Evolutionary conservation across 768 basidiomycete genomes (phyloP).

Genomic region (Nidularia pulvinata): DNA sequence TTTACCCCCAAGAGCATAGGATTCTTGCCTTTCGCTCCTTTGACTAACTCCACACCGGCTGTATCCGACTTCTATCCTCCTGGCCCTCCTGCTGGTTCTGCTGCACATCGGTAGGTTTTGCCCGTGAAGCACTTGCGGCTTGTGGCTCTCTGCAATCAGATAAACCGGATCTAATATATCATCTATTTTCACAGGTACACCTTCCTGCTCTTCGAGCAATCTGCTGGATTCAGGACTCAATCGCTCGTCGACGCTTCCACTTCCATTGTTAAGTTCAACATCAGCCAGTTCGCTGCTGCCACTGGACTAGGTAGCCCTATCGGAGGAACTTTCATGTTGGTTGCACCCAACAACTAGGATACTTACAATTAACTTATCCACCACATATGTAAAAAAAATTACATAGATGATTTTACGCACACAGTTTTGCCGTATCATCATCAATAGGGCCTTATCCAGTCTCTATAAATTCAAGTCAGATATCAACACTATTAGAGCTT

Average conservation of each 20-base stretch:
- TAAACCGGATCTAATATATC: too few species aligned
- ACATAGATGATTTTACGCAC: too few species aligned
- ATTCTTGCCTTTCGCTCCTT: slow-evolving; percentile 5
- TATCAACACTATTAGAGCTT: too few species aligned
- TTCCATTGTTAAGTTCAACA: slow-evolving; percentile 33
- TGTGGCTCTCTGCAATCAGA: not conserved
- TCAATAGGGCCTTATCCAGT: too few species aligned
- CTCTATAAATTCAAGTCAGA: too few species aligned
- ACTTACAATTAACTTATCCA: too few species aligned
- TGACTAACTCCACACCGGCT: slow-evolving; percentile 39
- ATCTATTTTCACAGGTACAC: slow-evolving; percentile 29
- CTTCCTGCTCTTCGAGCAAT: slow-evolving; percentile 46
- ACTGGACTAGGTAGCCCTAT: slow-evolving; percentile 43
- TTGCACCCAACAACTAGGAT: slow-evolving; percentile 16
- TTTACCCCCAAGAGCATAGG: slow-evolving; percentile 15
- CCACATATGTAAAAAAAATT: too few species aligned
- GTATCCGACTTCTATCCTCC: slow-evolving; percentile 37
- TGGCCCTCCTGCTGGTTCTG: slow-evolving; percentile 37
- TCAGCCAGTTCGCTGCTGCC: slow-evolving; percentile 36
- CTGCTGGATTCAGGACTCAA: slow-evolving; percentile 35
- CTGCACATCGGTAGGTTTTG: slow-evolving; percentile 35
- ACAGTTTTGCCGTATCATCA: too few species aligned
- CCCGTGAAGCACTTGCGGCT: not conserved
- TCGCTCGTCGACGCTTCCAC: slow-evolving; percentile 33
- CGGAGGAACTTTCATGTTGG: slow-evolving; percentile 49